phyloP scores from a whole-genome alignment of 2,329 filamentous ascomycete species.

The Xylariaceae sp. region DNA sequence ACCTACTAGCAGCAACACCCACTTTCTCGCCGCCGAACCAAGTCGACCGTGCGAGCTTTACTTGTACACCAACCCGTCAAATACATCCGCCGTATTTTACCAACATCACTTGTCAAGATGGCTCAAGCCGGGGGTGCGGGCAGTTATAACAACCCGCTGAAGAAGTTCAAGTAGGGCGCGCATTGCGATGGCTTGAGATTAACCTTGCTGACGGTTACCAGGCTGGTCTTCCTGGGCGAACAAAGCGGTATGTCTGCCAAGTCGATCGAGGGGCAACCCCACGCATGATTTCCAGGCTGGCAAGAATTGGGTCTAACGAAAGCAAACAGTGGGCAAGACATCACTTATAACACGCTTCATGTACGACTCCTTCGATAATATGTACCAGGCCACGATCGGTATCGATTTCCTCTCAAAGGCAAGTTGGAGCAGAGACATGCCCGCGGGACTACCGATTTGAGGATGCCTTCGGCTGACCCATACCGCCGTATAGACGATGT shows the following conservation, averaged over 20 bases:
- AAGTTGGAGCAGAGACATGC: constrained; percentile 27
- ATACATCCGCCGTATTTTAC: background rate
- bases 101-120: constrained; percentile 52
- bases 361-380: constrained; percentile 99
- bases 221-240: constrained; percentile 94
- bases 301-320: constrained; percentile 7
- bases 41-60: background rate
- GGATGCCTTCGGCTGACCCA: constrained; percentile 15
- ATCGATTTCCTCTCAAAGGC: constrained; percentile 99
- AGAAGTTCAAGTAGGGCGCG: constrained; percentile 97
- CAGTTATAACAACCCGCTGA: constrained; percentile 97
- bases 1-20: background rate
- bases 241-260: constrained; percentile 74
- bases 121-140: constrained; percentile 62
- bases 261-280: background rate
- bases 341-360: constrained; percentile 98
- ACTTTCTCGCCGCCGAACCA: background rate
- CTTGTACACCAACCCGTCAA: background rate
- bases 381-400: constrained; percentile 98
- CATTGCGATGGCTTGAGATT: constrained; percentile 20
- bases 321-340: constrained; percentile 80
- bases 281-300: background rate
- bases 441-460: background rate
- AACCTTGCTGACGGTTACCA: constrained; percentile 35
- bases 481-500: constrained; percentile 71